A percentile compares a stretch with the other conserved stretches of the same genome.
Evolutionary conservation across 2,329 filamentous ascomycete species (phyloP).

Genomic region (Mycosphaerella sp.): DNA sequence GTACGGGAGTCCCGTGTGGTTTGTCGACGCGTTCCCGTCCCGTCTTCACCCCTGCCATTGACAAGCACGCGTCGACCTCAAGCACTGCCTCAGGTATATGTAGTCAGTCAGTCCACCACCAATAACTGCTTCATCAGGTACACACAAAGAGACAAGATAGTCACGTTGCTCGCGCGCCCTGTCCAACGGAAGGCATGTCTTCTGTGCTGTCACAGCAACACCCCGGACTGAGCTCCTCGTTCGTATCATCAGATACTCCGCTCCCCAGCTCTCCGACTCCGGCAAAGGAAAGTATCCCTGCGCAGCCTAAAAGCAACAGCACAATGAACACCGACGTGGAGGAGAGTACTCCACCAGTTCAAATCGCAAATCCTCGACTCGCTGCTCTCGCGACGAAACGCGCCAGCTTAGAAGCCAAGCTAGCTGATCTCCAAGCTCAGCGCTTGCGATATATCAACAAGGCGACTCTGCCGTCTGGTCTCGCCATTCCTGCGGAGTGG

Average conservation of each 20-base stretch:
- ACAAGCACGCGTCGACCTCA: no score
- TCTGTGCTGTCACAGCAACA: conserved; percentile 21
- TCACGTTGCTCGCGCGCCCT: conserved; percentile 17
- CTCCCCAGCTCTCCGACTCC: conserved; percentile 17
- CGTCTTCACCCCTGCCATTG: no score
- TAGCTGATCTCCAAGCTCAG: conserved; percentile 43
- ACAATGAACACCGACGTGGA: neutral
- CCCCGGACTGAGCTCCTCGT: neutral
- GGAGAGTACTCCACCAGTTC: neutral
- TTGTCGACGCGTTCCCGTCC: no score
- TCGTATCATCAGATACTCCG: conserved; percentile 12
- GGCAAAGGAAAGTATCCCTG: neutral
- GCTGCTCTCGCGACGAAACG: conserved; percentile 26
- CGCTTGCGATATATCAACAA: conserved; percentile 33
- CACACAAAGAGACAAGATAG: no score
- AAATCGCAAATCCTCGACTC: conserved; percentile 18
- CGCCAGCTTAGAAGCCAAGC: conserved; percentile 44
- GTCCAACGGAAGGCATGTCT: conserved; percentile 25
- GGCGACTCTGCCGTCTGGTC: conserved; percentile 26
- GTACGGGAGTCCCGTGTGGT: no score
- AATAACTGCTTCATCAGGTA: no score
- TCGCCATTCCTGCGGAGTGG: conserved; percentile 25
- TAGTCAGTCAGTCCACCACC: no score
- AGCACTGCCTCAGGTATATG: no score
- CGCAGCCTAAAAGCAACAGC: neutral